Evolutionary conservation across 2,329 filamentous ascomycete species (phyloP), one percentile per base, ranked within the genome.

Genomic region (Sarocladium oryzae): DNA sequence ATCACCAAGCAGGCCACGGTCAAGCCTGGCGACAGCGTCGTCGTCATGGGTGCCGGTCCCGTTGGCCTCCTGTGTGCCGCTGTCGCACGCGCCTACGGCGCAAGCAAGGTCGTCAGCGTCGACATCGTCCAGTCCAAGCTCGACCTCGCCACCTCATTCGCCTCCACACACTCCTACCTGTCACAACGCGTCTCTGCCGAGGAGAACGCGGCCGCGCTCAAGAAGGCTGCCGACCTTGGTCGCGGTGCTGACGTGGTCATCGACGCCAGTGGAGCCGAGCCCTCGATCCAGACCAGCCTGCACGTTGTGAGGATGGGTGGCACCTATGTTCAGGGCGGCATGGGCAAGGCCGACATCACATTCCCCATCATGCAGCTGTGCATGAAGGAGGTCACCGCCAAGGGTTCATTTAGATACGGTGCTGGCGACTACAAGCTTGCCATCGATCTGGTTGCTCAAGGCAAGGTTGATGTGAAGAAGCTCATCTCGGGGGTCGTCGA

Each of bases 351-450:
- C 35, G 88, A 96, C 62, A 91, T 96, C 66, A 87, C 71, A 8
- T 96, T 96, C 74, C 92, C 92, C 49, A 95, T 97, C 66, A 88
- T 92, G 80, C 86, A 88, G 4, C 76, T 95, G 63, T 95, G 90
- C 67, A 78, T 84, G 49, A 96, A 96, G 73, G 92, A 97, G 74
- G 76, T 96, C 49, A 95, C 85, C 10, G 78, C 88, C 43, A 88
- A 86, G 64, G 92, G 92, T 20, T 91, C 85, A 56, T 97, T 97
- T 77, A 82, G 92, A 35, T 97, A 97, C 68, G 85, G 85, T 3
- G 80, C 82, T 51, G 91, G 91, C 18, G 92, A 96, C 68, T 97
- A 96, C 69, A 80, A 84, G 64, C 80, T 91, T 6, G 89, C 89
- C 4, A 77, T 96, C 41, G 82, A 89, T 56, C 76, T 97, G 55